These are phyloP conservation scores for Bryopsis sp. DNA, from an alignment of 139 green algal genomes.

Conservation along the genomic window DNA sequence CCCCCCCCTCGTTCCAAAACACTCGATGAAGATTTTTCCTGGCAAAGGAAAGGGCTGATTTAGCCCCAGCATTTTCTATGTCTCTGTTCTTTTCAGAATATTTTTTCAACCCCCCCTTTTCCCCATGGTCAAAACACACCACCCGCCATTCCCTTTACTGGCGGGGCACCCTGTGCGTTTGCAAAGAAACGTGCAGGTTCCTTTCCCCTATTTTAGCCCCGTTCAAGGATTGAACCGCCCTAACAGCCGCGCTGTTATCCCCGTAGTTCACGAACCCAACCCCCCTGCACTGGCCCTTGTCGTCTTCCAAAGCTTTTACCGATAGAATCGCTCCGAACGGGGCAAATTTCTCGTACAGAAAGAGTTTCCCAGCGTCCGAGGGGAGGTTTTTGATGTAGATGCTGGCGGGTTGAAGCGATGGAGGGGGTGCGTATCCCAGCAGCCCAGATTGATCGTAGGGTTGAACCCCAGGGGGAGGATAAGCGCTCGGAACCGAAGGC, in stretches of 20 bases:
- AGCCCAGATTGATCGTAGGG: background rate
- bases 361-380: slow-evolving; percentile 43
- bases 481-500: background rate
- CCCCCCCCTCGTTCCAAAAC: no score
- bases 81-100: no score
- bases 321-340: slow-evolving; percentile 44
- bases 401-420: slow-evolving; percentile 11
- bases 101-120: no score
- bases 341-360: slow-evolving; percentile 68
- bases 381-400: slow-evolving; percentile 60
- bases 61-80: no score
- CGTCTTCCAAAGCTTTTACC: slow-evolving; percentile 39
- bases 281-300: slow-evolving; percentile 31
- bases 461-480: background rate
- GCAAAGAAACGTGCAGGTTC: slow-evolving; percentile 40
- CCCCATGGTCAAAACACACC: no score
- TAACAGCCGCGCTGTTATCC: slow-evolving; percentile 25
- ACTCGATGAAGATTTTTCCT: no score
- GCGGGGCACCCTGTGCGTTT: no score
- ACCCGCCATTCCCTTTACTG: no score
- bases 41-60: no score
- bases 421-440: background rate
- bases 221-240: slow-evolving; percentile 37
- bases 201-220: slow-evolving; percentile 31
- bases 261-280: slow-evolving; percentile 62